Evolutionary conservation across 495 filamentous ascomycete species (phyloP).

Genomic region (Aspergillus campestris): DNA sequence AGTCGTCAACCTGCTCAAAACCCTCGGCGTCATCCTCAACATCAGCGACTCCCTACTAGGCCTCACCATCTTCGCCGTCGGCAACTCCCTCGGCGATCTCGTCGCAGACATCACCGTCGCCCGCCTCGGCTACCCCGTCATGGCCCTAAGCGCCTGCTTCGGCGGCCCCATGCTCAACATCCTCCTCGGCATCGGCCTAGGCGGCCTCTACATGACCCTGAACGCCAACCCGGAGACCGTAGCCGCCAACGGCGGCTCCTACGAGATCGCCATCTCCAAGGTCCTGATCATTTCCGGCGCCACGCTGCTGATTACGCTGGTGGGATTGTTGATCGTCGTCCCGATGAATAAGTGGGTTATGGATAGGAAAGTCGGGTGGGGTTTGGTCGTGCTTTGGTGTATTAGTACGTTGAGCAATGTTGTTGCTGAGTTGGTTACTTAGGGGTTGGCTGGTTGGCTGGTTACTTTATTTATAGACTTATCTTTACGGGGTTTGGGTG

Average conservation of each 20-base stretch:
- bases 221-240: constrained; percentile 17
- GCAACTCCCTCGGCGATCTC: constrained; percentile 89
- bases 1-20: constrained; percentile 91
- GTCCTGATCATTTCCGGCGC: constrained; percentile 75
- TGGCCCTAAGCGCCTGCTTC: constrained; percentile 92
- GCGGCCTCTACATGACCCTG: constrained; percentile 77
- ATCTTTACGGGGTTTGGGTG: not conserved
- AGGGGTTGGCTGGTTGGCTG: constrained; percentile 2
- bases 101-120: constrained; percentile 95
- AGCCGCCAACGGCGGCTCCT: constrained; percentile 38
- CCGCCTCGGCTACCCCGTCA: constrained; percentile 86
- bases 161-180: constrained; percentile 98
- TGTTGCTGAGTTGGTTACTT: constrained; percentile 55
- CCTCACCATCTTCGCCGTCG: constrained; percentile 92
- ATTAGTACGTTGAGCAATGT: constrained; percentile 81
- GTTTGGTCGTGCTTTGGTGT: constrained; percentile 73
- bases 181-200: constrained; percentile 82
- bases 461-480: not conserved
- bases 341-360: constrained; percentile 86
- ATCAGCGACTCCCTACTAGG: constrained; percentile 96
- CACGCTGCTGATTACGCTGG: constrained; percentile 72
- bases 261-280: constrained; percentile 73
- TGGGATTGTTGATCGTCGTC: constrained; percentile 69
- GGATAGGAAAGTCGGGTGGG: constrained; percentile 75
- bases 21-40: constrained; percentile 81